Percentiles rank a stretch among this genome's conserved stretches.
Evolutionary conservation across 768 basidiomycete genomes (phyloP).

Genomic region (Phallus indusiatus): DNA sequence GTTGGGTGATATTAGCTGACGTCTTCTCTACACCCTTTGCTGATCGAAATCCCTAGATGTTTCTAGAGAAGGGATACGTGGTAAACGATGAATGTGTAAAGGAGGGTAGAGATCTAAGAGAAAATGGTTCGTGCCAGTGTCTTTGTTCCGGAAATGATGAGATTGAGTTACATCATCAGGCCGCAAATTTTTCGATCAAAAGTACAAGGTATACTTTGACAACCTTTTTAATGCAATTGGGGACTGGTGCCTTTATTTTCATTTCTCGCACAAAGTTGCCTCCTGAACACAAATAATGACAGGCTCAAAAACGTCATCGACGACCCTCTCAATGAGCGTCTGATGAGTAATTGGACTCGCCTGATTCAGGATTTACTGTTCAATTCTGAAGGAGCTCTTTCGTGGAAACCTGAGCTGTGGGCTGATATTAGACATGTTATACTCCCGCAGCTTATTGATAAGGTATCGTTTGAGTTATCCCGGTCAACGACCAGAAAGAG

Average conservation of each 20-base stretch:
- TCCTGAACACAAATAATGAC: background rate
- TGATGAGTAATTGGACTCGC: conserved; percentile 76
- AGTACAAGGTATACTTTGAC: conserved; percentile 75
- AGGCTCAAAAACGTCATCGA: conserved; percentile 69
- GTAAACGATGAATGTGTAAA: conserved; percentile 66
- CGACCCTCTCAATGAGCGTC: conserved; percentile 72
- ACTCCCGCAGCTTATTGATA: conserved; percentile 64
- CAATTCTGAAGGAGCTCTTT: conserved; percentile 68
- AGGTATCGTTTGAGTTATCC: conserved; percentile 32
- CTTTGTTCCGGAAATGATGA: background rate
- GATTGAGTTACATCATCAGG: conserved; percentile 28
- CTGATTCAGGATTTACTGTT: conserved; percentile 81
- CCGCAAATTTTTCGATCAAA: conserved; percentile 64
- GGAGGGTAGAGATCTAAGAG: conserved; percentile 53
- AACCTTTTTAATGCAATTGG: conserved; percentile 60
- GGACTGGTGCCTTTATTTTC: conserved; percentile 35
- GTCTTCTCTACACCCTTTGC: background rate
- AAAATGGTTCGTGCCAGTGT: conserved; percentile 24
- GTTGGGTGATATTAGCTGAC: conserved; percentile 8
- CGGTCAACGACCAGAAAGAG: conserved; percentile 3
- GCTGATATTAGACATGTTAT: conserved; percentile 79
- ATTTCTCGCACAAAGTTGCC: background rate
- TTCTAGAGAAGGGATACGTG: conserved; percentile 79
- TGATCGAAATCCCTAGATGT: conserved; percentile 30
- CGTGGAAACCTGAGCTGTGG: conserved; percentile 87